phyloP scores from a whole-genome alignment of 2,329 filamentous ascomycete genomes.

The Ceratocystis smalleyi region DNA sequence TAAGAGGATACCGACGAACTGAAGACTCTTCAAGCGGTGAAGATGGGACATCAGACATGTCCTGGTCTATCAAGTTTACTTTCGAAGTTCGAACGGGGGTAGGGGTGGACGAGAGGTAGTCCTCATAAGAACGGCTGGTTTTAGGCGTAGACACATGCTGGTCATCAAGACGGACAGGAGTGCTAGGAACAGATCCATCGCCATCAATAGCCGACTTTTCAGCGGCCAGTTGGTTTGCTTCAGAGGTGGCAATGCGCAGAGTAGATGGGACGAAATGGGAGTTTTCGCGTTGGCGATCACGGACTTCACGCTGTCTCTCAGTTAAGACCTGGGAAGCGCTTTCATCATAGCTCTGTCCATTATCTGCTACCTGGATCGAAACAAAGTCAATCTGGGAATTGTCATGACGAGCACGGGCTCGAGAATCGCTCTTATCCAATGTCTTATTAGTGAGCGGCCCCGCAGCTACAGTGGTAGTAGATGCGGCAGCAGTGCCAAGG shows the following conservation, averaged over 20 bases:
- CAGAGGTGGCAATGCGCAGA: background rate
- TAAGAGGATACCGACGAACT: constrained; percentile 35
- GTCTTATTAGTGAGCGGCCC: constrained; percentile 4
- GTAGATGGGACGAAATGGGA: constrained; percentile 22
- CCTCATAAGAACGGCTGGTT: constrained; percentile 29
- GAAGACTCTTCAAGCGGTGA: constrained; percentile 35
- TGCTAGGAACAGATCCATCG: constrained; percentile 20
- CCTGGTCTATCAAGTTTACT: constrained; percentile 26
- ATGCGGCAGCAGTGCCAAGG: background rate
- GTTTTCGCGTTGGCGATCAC: constrained; percentile 53
- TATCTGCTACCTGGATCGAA: constrained; percentile 42
- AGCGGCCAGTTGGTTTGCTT: background rate
- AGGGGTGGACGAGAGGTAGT: constrained; percentile 44
- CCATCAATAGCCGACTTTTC: background rate
- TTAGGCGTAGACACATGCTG: constrained; percentile 30
- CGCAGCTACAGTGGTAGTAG: background rate
- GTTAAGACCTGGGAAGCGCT: constrained; percentile 53
- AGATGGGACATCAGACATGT: constrained; percentile 36
- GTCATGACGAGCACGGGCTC: constrained; percentile 45
- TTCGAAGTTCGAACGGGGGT: constrained; percentile 35
- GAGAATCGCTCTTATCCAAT: background rate
- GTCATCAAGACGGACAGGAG: background rate
- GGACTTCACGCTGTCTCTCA: constrained; percentile 63
- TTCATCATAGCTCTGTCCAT: constrained; percentile 29
- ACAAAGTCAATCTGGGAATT: constrained; percentile 71